Evolutionary conservation across 192 early-diverging fungal genomes (phyloP), one percentile per base, ranked within the genome.

Genomic region (Rhizoclosmatium sp.): DNA sequence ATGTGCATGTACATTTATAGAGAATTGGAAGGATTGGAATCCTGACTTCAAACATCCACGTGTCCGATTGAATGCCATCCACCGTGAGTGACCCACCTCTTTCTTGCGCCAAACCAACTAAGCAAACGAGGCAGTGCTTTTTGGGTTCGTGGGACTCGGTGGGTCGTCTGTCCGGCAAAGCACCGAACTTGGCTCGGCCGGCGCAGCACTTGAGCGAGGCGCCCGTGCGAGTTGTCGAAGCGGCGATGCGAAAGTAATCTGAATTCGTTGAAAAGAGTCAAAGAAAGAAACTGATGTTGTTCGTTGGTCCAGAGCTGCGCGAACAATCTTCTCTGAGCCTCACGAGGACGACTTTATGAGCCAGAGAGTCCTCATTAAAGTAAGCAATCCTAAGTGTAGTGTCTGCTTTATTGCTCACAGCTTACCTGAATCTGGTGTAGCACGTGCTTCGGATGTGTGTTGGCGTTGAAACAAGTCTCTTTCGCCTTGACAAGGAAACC

Each of bases 401-500:
- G 4, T n/a, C 47, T 3, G 44, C 4, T 44, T 16, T 10, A 45
- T 21, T n/a, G 44, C 44, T 1, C 0, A n/a, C 4, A 68, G 7
- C 66, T 46, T 44, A 21, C 5, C 5, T n/a, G 10, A 9, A 47
- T 45, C 44, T 46, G 10, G 5, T 45, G 16, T 7, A 68, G 44
- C 40, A 68, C 10, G 40, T 10, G 40, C 44, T 68, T 4, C 9
- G 4, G 4, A 68, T 68, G 66, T 68, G 42, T 46, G 40, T 68
- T 31, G 66, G 66, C 66, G 44, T 68, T 42, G 40, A 42, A 47
- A 16, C 66, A 46, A 68, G 66, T 42, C 10, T 68, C 40, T 68
- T 68, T 21, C 7, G 1, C 4, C 12, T 47, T 4, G 66, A 68
- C 21, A 31, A 47, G 66, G 9, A 16, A 47, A 47, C 40, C 9